Evolutionary conservation across 257 asterid species (phyloP).

Genomic region (Leonotis leonurus): DNA sequence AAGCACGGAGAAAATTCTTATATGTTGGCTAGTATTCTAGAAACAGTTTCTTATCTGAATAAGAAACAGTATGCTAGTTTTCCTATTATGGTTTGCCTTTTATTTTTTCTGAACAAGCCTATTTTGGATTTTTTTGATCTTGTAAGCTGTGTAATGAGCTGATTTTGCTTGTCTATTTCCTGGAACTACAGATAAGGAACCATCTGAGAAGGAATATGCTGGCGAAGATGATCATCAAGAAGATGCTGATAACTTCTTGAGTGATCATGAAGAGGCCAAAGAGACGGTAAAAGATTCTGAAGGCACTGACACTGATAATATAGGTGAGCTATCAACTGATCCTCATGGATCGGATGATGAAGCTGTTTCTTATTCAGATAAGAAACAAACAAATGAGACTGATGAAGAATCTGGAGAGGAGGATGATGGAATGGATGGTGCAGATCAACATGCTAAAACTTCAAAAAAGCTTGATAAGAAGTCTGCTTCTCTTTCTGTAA

Average conservation of each 20-base stretch:
- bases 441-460: conserved; percentile 20
- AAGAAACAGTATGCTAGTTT: neutral
- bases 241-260: conserved; percentile 35
- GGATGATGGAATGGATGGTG: conserved; percentile 18
- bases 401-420: conserved; percentile 40
- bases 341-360: conserved; percentile 34
- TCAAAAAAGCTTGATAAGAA: conserved; percentile 20
- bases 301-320: conserved; percentile 52
- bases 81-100: neutral
- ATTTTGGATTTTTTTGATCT: neutral
- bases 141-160: conserved; percentile 8
- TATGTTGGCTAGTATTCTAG: neutral
- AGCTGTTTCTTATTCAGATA: conserved; percentile 50
- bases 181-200: conserved; percentile 32
- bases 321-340: conserved; percentile 25
- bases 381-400: conserved; percentile 27
- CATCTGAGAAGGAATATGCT: conserved; percentile 28
- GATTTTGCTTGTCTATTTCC: conserved; percentile 12
- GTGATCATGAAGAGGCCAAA: conserved; percentile 38
- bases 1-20: conserved; percentile 9
- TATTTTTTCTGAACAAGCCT: neutral
- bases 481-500: conserved; percentile 30
- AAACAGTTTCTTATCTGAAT: neutral
- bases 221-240: conserved; percentile 35
- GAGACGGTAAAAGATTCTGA: conserved; percentile 38